These are phyloP conservation scores for Bruguiera hainesii DNA, from an alignment of 441 rosid genomes.

Conservation along the genomic window DNA sequence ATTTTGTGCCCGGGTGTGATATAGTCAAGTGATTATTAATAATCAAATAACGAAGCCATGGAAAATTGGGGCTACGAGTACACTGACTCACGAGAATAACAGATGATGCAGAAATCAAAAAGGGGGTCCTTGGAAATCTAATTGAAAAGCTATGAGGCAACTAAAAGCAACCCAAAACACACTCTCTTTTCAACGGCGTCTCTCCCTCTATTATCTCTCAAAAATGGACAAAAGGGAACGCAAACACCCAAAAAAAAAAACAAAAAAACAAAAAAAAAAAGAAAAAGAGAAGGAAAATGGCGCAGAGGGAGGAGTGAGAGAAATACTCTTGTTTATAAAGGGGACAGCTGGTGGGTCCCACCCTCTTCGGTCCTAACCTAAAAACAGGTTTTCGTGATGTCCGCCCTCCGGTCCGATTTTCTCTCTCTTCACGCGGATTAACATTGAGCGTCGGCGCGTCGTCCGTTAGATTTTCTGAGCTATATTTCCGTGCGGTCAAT, in stretches of 20 bases:
- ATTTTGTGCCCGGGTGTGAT: not conserved
- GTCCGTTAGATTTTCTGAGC: not conserved
- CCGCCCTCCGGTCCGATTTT: slow-evolving; percentile 21
- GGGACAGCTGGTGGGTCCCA: slow-evolving; percentile 26
- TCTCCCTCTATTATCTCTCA: not conserved
- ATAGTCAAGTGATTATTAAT: not conserved
- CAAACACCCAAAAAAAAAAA: too few relatives aligned
- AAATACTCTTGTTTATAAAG: not conserved
- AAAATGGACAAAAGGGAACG: not conserved
- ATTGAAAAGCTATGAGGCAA: too few relatives aligned
- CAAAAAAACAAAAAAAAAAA: not conserved
- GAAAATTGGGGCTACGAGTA: not conserved
- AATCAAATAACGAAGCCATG: not conserved
- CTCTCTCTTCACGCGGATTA: slow-evolving; percentile 7
- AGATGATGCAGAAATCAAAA: not conserved
- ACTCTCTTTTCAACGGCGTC: slow-evolving; percentile 14
- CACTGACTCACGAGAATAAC: slow-evolving; percentile 18
- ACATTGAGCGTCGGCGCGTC: slow-evolving; percentile 8
- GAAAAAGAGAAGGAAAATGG: not conserved
- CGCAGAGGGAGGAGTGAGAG: not conserved
- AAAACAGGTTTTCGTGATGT: slow-evolving; percentile 33
- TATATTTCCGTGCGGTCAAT: not conserved
- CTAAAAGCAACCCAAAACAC: not conserved
- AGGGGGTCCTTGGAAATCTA: not conserved
- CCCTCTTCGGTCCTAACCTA: not conserved